These are phyloP conservation scores for Camillea tinctor DNA, from an alignment of 2,329 filamentous ascomycete species.

Conservation along the genomic window DNA sequence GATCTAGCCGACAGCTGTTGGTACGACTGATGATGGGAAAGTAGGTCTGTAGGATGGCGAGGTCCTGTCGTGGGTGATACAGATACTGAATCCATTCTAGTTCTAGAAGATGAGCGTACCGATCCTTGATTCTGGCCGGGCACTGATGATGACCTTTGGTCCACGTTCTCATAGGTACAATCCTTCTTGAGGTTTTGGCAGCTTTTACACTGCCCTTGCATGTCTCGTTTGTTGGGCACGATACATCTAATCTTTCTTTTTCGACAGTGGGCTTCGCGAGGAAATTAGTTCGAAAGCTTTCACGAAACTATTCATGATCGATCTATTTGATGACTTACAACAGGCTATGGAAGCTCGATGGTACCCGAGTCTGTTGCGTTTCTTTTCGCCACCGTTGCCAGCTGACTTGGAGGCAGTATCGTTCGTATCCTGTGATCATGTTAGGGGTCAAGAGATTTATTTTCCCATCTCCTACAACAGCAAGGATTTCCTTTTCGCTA, in stretches of 20 bases:
- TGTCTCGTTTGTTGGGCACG: slow-evolving; percentile 70
- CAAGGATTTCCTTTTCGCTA: slow-evolving; percentile 33
- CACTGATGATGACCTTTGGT: slow-evolving; percentile 59
- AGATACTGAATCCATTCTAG: slow-evolving; percentile 44
- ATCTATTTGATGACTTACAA: slow-evolving; percentile 61
- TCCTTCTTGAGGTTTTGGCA: slow-evolving; percentile 94
- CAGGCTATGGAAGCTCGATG: slow-evolving; percentile 94
- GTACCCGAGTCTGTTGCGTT: slow-evolving; percentile 89
- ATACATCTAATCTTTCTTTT: slow-evolving; percentile 86
- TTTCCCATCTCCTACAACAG: slow-evolving; percentile 41
- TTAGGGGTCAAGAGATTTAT: slow-evolving; percentile 51
- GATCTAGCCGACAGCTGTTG: slow-evolving; percentile 42
- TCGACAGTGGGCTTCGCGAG: slow-evolving; percentile 75
- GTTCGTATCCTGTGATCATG: slow-evolving; percentile 41
- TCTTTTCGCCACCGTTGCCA: slow-evolving; percentile 48
- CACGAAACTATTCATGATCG: background rate
- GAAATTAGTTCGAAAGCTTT: slow-evolving; percentile 13
- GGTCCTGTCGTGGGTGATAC: slow-evolving; percentile 48
- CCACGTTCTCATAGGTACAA: slow-evolving; percentile 88
- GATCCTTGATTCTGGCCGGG: slow-evolving; percentile 43
- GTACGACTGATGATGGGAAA: slow-evolving; percentile 41
- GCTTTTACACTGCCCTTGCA: slow-evolving; percentile 78
- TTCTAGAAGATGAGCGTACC: slow-evolving; percentile 39
- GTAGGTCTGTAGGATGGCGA: slow-evolving; percentile 42
- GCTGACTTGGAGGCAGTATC: slow-evolving; percentile 35